These are phyloP conservation scores for Physaria fendleri DNA, from an alignment of 345 rosid genomes.

Conservation along the genomic window DNA sequence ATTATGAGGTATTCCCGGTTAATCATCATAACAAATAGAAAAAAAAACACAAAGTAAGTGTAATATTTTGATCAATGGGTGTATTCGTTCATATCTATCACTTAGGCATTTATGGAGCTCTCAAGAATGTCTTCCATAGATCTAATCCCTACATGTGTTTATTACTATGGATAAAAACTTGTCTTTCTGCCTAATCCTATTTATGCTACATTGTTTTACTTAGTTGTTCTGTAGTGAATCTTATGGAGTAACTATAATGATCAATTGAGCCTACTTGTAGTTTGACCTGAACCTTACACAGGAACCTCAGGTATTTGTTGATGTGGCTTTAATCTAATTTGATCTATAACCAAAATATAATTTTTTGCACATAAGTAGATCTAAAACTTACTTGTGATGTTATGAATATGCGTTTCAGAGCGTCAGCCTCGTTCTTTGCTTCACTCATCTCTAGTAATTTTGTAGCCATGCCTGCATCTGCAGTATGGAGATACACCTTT, in stretches of 20 bases:
- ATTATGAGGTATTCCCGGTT: not conserved
- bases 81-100: not conserved
- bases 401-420: constrained; percentile 67
- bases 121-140: not conserved
- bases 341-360: not conserved
- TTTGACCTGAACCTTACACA: not conserved
- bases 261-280: constrained; percentile 4
- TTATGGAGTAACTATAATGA: not conserved
- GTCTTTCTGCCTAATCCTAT: not conserved
- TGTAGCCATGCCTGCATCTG: constrained; percentile 52
- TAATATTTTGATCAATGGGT: not conserved
- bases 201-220: not conserved
- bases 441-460: constrained; percentile 43
- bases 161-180: not conserved
- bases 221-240: not conserved
- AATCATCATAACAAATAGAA: not conserved
- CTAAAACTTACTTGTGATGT: constrained; percentile 66
- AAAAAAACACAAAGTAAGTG: not conserved
- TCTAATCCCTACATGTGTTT: not conserved
- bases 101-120: not conserved
- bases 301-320: not conserved
- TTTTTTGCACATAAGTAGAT: not conserved
- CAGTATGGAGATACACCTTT: constrained; percentile 58
- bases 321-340: not conserved
- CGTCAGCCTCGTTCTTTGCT: constrained; percentile 63